phyloP scores from a whole-genome alignment of 2,329 filamentous ascomycete species.

The Dothistroma septosporum region DNA sequence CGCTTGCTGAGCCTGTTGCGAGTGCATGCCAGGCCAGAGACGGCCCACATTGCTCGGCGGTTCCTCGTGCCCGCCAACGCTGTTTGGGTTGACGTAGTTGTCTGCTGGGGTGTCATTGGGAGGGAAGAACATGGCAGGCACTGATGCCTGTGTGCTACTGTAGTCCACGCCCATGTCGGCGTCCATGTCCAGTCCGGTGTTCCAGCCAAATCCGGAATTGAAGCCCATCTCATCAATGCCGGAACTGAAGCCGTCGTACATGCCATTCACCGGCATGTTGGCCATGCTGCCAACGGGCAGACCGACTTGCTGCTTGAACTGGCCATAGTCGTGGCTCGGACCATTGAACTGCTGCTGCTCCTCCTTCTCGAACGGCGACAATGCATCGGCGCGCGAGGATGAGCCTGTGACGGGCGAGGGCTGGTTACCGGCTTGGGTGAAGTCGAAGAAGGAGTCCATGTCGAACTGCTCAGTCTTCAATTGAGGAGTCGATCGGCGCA shows the following conservation, averaged over 20 bases:
- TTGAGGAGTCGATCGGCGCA: constrained; percentile 24
- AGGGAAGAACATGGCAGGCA: constrained; percentile 60
- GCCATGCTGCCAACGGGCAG: constrained; percentile 80
- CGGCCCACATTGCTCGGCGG: constrained; percentile 57
- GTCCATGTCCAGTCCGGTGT: constrained; percentile 46
- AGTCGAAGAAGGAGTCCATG: constrained; percentile 41
- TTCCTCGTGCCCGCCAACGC: constrained; percentile 62
- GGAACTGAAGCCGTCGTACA: constrained; percentile 41
- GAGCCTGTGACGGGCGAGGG: constrained; percentile 28
- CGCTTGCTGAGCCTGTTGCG: constrained; percentile 67
- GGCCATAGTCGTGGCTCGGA: constrained; percentile 91
- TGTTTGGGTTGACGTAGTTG: constrained; percentile 69
- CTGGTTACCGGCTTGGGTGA: constrained; percentile 34
- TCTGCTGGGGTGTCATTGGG: constrained; percentile 37
- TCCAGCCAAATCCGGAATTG: constrained; percentile 54
- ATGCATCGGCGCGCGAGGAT: constrained; percentile 27
- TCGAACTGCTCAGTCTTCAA: constrained; percentile 38
- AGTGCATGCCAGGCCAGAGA: constrained; percentile 90
- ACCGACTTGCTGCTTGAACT: constrained; percentile 93
- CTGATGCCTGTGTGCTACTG: constrained; percentile 45
- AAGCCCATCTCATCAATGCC: constrained; percentile 67
- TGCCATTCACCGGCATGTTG: constrained; percentile 67
- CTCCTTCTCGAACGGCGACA: constrained; percentile 35
- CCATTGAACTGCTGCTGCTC: constrained; percentile 38
- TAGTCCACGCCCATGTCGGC: constrained; percentile 67